Evolutionary conservation across 164 flowering plant species (phyloP).

Genomic region (Vitis rupestris): DNA sequence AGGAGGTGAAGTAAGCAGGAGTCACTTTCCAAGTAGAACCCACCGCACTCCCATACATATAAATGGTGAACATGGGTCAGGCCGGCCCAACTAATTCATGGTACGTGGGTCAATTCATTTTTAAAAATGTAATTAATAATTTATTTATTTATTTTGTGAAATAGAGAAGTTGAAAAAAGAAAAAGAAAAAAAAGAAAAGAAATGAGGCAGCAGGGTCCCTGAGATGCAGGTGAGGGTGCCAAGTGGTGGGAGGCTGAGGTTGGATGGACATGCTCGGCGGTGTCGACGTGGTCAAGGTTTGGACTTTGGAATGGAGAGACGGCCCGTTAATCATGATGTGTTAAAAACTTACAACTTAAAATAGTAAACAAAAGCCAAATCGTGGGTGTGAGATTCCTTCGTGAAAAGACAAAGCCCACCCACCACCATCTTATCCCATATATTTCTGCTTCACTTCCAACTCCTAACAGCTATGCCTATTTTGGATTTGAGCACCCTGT

Average conservation of each 20-base stretch:
- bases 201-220: not conserved
- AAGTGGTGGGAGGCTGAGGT: slow-evolving; percentile 25
- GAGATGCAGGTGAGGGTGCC: slow-evolving; percentile 13
- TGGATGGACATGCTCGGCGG: slow-evolving; percentile 25
- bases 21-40: slow-evolving; percentile 35
- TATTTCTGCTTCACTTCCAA: not conserved
- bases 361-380: not conserved
- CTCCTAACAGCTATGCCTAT: slow-evolving; percentile 1
- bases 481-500: not conserved
- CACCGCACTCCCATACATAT: slow-evolving; percentile 6
- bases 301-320: not conserved
- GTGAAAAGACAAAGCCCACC: slow-evolving; percentile 18
- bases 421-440: slow-evolving; percentile 18
- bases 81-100: slow-evolving; percentile 18
- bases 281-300: slow-evolving; percentile 25
- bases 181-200: too few species aligned
- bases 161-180: too few species aligned
- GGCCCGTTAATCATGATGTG: too few species aligned
- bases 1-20: slow-evolving; percentile 11
- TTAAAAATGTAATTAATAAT: too few species aligned
- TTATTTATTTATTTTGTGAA: too few species aligned
- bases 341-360: not conserved
- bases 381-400: slow-evolving; percentile 20
- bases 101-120: slow-evolving; percentile 13
- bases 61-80: slow-evolving; percentile 17